Conservation (phyloP, 75 land plant species). For the Ceratopteris richardii region DNA sequence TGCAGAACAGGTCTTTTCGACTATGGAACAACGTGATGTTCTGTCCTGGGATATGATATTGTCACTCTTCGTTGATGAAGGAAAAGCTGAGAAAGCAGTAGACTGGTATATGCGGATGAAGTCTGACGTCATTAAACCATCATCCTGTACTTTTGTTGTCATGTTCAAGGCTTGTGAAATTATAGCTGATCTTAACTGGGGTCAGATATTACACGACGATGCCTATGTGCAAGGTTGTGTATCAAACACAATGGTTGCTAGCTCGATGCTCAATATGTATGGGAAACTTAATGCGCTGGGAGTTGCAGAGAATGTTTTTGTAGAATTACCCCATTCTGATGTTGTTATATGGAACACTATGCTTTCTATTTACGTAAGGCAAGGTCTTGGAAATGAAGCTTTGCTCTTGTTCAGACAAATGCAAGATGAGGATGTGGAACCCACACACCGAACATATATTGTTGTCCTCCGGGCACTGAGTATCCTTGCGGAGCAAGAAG, state of each 20-base stretch:
- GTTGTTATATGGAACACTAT: constrained; percentile 27
- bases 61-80: constrained; percentile 13
- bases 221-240: background rate
- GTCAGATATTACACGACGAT: background rate
- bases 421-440: constrained; percentile 11
- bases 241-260: background rate
- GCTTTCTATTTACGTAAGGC: constrained; percentile 13
- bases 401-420: constrained; percentile 13
- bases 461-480: constrained; percentile 10
- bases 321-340: background rate
- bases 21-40: background rate
- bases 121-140: constrained; percentile 10
- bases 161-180: constrained; percentile 9
- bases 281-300: too few species aligned
- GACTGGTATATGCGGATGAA: constrained; percentile 13
- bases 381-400: constrained; percentile 7
- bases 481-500: background rate
- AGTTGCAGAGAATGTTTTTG: background rate
- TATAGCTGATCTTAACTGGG: too few species aligned
- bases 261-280: too few species aligned
- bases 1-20: constrained; percentile 7
- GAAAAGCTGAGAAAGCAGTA: constrained; percentile 8
- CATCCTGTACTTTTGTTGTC: constrained; percentile 9
- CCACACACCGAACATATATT: constrained; percentile 13
- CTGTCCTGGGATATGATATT: constrained; percentile 27